Percentiles rank a stretch among this genome's conserved stretches.
These are phyloP conservation scores for Salix brachista DNA, from an alignment of 345 rosid genomes.

Conservation along the genomic window DNA sequence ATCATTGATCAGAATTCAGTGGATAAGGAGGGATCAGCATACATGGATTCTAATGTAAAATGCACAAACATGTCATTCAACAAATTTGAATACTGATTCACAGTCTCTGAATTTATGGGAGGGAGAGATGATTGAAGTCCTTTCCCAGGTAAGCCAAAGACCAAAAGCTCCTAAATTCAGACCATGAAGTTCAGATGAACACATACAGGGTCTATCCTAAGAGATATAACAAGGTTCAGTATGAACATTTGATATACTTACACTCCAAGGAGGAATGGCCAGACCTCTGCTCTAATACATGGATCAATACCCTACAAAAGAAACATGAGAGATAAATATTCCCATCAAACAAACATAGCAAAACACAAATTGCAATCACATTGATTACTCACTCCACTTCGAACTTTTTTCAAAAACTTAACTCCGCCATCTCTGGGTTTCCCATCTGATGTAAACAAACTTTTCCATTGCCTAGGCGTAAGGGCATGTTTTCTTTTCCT, in stretches of 20 bases:
- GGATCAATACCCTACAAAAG: constrained; percentile 84
- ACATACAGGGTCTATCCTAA: background rate
- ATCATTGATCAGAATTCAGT: background rate
- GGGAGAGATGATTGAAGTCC: background rate
- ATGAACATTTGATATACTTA: constrained; percentile 33
- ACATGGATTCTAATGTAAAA: background rate
- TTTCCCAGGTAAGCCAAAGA: background rate
- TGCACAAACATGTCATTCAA: background rate
- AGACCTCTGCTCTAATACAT: constrained; percentile 75
- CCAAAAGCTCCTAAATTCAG: background rate
- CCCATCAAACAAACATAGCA: constrained; percentile 8
- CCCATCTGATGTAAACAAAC: constrained; percentile 65
- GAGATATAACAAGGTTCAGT: background rate
- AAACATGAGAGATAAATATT: constrained; percentile 14
- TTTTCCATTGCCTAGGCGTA: constrained; percentile 68
- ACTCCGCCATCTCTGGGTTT: constrained; percentile 71
- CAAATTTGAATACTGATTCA: background rate
- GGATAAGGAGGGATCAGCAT: background rate
- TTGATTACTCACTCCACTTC: constrained; percentile 70
- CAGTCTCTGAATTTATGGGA: background rate
- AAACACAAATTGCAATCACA: background rate
- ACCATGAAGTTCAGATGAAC: background rate
- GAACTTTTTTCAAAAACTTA: constrained; percentile 78
- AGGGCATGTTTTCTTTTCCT: constrained; percentile 69
- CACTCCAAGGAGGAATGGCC: constrained; percentile 99